These are phyloP conservation scores for Stenocarpella maydis DNA, from an alignment of 2,329 filamentous ascomycete genomes.

Conservation along the genomic window DNA sequence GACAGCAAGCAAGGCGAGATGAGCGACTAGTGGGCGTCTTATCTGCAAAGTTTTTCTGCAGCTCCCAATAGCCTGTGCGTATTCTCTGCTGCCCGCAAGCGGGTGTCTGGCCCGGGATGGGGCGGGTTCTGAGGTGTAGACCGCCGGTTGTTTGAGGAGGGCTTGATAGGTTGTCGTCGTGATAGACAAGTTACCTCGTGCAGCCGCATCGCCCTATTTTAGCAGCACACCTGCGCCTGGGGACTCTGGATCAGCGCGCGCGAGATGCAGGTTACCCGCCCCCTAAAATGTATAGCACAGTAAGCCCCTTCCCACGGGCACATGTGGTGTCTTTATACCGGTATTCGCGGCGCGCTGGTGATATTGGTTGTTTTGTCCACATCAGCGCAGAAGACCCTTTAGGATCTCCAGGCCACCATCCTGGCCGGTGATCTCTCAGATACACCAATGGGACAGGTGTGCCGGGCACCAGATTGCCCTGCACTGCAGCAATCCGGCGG, in stretches of 20 bases:
- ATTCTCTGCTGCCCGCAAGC: not conserved
- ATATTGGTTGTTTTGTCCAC: constrained; percentile 13
- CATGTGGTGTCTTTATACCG: constrained; percentile 21
- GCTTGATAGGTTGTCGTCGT: constrained; percentile 35
- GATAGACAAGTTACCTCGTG: constrained; percentile 37
- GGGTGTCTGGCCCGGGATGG: constrained; percentile 3
- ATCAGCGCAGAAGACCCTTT: not conserved
- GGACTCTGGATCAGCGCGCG: not conserved
- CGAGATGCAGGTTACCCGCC: constrained; percentile 12
- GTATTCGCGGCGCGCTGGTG: constrained; percentile 1
- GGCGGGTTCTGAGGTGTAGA: constrained; percentile 10
- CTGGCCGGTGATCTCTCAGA: constrained; percentile 31
- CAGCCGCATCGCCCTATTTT: constrained; percentile 38
- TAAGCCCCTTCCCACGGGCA: not conserved
- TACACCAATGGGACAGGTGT: constrained; percentile 35
- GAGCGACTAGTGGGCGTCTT: not conserved
- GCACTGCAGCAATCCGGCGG: constrained; percentile 17
- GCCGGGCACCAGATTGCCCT: constrained; percentile 23
- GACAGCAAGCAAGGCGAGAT: constrained; percentile 1
- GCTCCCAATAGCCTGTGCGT: not conserved
- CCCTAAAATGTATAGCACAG: constrained; percentile 19
- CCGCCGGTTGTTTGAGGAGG: not conserved
- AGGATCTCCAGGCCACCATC: constrained; percentile 5
- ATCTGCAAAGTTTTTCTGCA: not conserved
- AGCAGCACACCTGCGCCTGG: constrained; percentile 23